Evolutionary conservation across 768 basidiomycete species (phyloP), one percentile per base, ranked within the genome.

Genomic region (Russula dissimulans): DNA sequence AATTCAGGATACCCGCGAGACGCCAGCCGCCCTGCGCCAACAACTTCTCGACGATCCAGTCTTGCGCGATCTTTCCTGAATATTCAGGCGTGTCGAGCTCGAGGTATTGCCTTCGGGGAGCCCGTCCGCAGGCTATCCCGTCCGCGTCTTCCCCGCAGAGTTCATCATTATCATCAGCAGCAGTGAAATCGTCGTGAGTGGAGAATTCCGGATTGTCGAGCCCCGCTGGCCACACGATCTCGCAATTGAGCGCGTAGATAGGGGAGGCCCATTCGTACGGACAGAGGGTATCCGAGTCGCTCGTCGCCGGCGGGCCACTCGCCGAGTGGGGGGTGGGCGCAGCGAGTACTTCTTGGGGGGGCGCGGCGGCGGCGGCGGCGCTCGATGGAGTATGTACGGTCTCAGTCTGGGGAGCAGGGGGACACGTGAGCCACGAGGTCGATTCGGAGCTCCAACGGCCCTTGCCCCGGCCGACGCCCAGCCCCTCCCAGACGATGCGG

Each of bases 21-120:
- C 95, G 78, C 34, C 95, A 74, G 1, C 93, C 95, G 0, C 75
- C 93, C 75, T 87, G 87, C 0, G 89, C 86, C 42, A 98, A 74
- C 65, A 97, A 69, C 72, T 82, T 82, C 77, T 97, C 93, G 2
- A 98, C 66, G 39, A 93, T 73, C 79, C 85, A 83, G 60, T 80
- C 73, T 26, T 83, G 72, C 61, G 76, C 77, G 65, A 98, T 84
- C 42, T 73, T 73, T 0, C 88, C 90, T 1, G 86, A 74, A 67
- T 97, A 97, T 54, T 83, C 74, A 0, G 89, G 83, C 15, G 89
- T 93, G 70, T 93, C 85, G 15, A 97, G 79, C 69, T 97, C 22
- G 29, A 88, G 72, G 50, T 82, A 78, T 1, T 67, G 69, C 41
- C 8, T 12, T 2, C 32, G 41, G 5, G 56, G 42, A 1, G 22